Evolutionary conservation across 306 rosid species (phyloP), one percentile per base, ranked within the genome.

Genomic region (Glycine tomentella): DNA sequence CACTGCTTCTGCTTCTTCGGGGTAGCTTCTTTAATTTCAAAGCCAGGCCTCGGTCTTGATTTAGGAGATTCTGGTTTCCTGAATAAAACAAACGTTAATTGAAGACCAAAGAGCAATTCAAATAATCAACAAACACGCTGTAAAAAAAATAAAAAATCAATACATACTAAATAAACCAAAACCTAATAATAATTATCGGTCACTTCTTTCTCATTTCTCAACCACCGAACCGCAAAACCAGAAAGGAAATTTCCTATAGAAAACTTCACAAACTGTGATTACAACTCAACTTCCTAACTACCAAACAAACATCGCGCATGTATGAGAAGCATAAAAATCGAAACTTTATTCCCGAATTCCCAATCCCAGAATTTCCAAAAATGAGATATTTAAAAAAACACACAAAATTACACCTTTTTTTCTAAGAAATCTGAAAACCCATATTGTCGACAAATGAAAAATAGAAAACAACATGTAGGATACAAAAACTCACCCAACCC

Each of bases 1-100:
- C 99, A 95, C 87, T 95, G 99, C 69, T 95, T 93, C 83, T 93
- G 98, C 87, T 93, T 95, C 90, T 91, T 95, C 40, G 98, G 99
- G 82, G 99, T 95, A 65, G 83, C 88, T 33, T 92, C 98, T 85
- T 95, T 93, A 36, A 81, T 82, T 36, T 93, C 98, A 83, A 87
- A 83, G 85, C 84, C 88, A 16, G 94, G 52, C 82, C 90, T 87
- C 69, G 95, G 75, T 86, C 88, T 89, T 33, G 99, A 83, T 83
- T 91, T 95, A 12, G 98, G 99, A 78, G 98, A 95, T 55, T 93
- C 99, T 52, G 97, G 93, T 86, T 91, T 95, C 87, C 99, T 95
- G 89, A n/a, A 76, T 34, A 71, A 83, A 73, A 77, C 50, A 81
- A 74, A 71, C 11, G 33, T 78, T 80, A 67, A 76, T 72, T 52